phyloP scores from a whole-genome alignment of 495 filamentous ascomycete species.

The Coniosporium apollinis region DNA sequence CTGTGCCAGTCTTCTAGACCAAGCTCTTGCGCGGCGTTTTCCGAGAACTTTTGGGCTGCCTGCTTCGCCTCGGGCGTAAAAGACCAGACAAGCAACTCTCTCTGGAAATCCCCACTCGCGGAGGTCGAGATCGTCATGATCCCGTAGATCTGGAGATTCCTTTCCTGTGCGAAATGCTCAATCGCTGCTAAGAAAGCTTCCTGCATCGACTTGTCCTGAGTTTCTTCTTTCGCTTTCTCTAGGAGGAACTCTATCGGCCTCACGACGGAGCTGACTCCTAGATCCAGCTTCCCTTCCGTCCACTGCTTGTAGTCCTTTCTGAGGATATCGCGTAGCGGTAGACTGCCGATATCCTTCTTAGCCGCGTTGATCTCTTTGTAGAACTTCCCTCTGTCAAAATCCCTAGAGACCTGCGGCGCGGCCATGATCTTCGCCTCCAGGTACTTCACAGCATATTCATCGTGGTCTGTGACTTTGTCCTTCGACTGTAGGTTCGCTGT shows the following conservation, averaged over 20 bases:
- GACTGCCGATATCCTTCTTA: constrained; percentile 51
- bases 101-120: constrained; percentile 36
- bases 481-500: constrained; percentile 54
- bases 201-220: constrained; percentile 16
- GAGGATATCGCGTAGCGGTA: constrained; percentile 58
- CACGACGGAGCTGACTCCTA: constrained; percentile 65
- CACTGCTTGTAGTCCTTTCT: constrained; percentile 91
- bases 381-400: constrained; percentile 41
- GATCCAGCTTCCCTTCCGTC: constrained; percentile 37
- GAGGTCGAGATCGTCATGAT: constrained; percentile 60
- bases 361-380: constrained; percentile 45
- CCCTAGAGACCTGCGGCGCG: constrained; percentile 13
- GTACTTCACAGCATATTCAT: constrained; percentile 46
- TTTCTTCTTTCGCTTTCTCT: constrained; percentile 33
- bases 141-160: constrained; percentile 44
- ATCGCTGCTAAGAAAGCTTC: constrained; percentile 32
- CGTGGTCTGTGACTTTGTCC: constrained; percentile 57
- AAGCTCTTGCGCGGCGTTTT: constrained; percentile 30
- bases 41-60: constrained; percentile 37
- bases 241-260: constrained; percentile 47
- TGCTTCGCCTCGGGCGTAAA: constrained; percentile 26
- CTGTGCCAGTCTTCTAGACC: constrained; percentile 37
- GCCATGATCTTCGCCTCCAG: constrained; percentile 38
- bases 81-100: constrained; percentile 63
- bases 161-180: constrained; percentile 36